These are phyloP conservation scores for Chlorella sp. DNA, from an alignment of 139 green algal genomes.

Conservation along the genomic window DNA sequence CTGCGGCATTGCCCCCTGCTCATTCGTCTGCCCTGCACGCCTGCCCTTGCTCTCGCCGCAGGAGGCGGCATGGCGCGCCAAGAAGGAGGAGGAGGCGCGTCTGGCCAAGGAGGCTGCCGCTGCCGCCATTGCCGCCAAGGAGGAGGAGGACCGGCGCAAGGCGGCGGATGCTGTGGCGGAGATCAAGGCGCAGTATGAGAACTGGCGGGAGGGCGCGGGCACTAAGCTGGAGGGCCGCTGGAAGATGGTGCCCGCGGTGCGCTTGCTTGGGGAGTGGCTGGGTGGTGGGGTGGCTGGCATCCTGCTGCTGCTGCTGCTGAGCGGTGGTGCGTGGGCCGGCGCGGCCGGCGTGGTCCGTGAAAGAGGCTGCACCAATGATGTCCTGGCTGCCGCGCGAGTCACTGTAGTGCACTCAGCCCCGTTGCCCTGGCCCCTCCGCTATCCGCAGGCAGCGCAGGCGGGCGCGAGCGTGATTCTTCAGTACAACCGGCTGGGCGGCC, in stretches of 20 bases:
- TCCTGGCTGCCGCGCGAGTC: no score
- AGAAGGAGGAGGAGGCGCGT: slow-evolving; percentile 23
- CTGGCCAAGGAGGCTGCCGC: slow-evolving; percentile 11
- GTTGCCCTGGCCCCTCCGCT: background rate
- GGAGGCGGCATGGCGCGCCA: slow-evolving; percentile 35
- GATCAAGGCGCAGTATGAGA: slow-evolving; percentile 39
- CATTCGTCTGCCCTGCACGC: no score
- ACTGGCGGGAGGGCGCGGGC: slow-evolving; percentile 34
- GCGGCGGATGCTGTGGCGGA: slow-evolving; percentile 45
- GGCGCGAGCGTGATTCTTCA: slow-evolving; percentile 24
- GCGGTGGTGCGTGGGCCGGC: no score
- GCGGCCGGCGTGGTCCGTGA: no score
- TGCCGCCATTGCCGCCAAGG: slow-evolving; percentile 41
- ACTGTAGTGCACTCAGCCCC: no score
- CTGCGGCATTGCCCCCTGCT: no score
- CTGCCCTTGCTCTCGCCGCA: background rate
- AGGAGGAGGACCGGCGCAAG: slow-evolving; percentile 41
- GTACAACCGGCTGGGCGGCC: slow-evolving; percentile 36
- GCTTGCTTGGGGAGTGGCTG: background rate
- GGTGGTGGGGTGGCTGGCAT: no score
- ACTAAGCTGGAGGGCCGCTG: background rate
- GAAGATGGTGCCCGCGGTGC: slow-evolving; percentile 17
- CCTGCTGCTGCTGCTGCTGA: no score
- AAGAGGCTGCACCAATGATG: no score
- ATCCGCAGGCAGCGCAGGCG: background rate